Percentiles rank a stretch among this genome's conserved stretches.
These are phyloP conservation scores for Fraxinus americana DNA, from an alignment of 257 asterid genomes.

Conservation along the genomic window DNA sequence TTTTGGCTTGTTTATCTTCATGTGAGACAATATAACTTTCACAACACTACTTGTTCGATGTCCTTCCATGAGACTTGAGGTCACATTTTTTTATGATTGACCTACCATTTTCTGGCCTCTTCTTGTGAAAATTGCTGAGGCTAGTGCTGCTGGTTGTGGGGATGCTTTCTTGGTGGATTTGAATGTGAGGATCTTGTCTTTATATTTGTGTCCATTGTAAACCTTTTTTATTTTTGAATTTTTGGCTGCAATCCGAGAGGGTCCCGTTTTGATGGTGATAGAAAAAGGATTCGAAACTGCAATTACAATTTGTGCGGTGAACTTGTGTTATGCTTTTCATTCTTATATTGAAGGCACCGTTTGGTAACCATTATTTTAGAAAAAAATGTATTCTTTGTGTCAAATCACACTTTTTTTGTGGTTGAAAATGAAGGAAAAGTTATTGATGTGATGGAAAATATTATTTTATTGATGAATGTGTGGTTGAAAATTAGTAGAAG, in stretches of 20 bases:
- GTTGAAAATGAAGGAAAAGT: no score
- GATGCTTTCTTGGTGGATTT: constrained; percentile 27
- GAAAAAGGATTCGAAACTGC: background rate
- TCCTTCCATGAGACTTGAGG: background rate
- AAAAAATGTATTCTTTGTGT: no score
- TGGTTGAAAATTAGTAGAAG: no score
- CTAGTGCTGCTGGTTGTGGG: constrained; percentile 25
- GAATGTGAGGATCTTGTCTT: constrained; percentile 26
- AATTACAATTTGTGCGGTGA: no score
- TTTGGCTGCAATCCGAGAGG: background rate
- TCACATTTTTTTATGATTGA: background rate
- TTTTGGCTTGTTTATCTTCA: constrained; percentile 8
- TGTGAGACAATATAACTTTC: background rate
- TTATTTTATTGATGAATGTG: no score
- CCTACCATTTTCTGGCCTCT: constrained; percentile 4
- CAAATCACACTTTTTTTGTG: no score
- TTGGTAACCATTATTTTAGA: no score
- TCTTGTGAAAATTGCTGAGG: constrained; percentile 22
- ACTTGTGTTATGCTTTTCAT: background rate
- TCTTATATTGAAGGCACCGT: background rate
- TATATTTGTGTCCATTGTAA: background rate
- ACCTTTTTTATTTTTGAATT: background rate
- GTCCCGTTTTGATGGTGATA: background rate
- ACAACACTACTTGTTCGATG: background rate
- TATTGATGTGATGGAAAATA: no score